Base-by-base conservation (phyloP, 495 filamentous ascomycete genomes). In the Saxophila tyrrhenica region DNA sequence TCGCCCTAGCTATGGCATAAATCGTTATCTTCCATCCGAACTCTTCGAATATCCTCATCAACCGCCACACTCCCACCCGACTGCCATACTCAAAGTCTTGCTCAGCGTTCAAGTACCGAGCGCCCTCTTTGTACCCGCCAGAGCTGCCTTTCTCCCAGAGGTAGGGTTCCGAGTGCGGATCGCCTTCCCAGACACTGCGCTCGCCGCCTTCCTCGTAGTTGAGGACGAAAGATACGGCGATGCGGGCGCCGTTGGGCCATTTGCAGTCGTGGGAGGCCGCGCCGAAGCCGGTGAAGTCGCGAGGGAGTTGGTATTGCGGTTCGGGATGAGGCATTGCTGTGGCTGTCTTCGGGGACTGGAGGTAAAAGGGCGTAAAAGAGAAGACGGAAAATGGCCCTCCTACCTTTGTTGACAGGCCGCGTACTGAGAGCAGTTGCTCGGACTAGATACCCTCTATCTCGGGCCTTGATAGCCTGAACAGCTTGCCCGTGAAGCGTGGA, bases 71-170 rank as follows among this genome's bases (percentile, higher is more conserved):
- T 3, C 60, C 64, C 0, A 58, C 53, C 1, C 64, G 57, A 25
- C 60, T 63, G 19, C 64, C 62, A 42, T 67, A 67, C 44, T 67
- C 64, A 38, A 67, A 67, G 56, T 67, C 64, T 22, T 67, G 62
- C 54, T 67, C 64, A 11, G 64, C 57, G 44, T 65, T 67, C 16
- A 67, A 44, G 39, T 65, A 59, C 23, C 64, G 47, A 0, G 54
- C 55, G 39, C 63, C 63, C 23, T 64, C 52, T 39, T 63, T 65
- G 41, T 56, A 25, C 11, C 62, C 62, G n/a, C 54, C 58, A 23
- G 57, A 50, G 15, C 54, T 50, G 16, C 64, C 64, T 50, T 67
- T 67, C 50, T 67, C 64, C 62, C 64, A 67, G 20, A 67, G 56
- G 49, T 67, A 65, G 2, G 62, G 64, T 45, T 67, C 64, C 17